A percentile compares a stretch with the other conserved stretches of the same genome.
phyloP scores from a whole-genome alignment of 2,329 filamentous ascomycete genomes.

The Dendrostoma leiphaemia region DNA sequence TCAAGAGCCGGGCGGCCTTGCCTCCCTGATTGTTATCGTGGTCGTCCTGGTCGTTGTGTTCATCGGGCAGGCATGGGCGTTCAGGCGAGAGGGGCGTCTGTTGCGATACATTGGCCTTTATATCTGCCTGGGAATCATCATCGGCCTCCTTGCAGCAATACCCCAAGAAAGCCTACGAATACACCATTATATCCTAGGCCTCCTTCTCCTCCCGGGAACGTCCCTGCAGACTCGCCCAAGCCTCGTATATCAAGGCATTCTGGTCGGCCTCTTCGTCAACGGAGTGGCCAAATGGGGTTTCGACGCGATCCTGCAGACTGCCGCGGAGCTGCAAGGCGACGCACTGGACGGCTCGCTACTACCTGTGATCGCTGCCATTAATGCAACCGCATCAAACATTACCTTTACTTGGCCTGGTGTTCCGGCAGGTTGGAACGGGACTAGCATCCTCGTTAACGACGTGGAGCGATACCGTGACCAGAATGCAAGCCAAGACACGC shows the following conservation, averaged over 20 bases:
- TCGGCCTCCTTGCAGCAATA: constrained; percentile 50
- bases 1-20: constrained; percentile 66
- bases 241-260: constrained; percentile 68
- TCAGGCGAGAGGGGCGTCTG: constrained; percentile 66
- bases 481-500: constrained; percentile 18
- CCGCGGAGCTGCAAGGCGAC: constrained; percentile 53
- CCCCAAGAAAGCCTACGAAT: constrained; percentile 67
- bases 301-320: constrained; percentile 68
- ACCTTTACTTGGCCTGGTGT: constrained; percentile 31
- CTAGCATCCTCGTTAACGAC: constrained; percentile 30
- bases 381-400: constrained; percentile 47
- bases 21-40: constrained; percentile 63
- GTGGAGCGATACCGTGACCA: constrained; percentile 27
- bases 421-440: constrained; percentile 23
- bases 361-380: constrained; percentile 36
- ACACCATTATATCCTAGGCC: constrained; percentile 73
- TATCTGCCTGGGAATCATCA: constrained; percentile 46
- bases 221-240: constrained; percentile 67
- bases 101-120: constrained; percentile 65
- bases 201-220: constrained; percentile 70
- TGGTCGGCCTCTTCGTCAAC: constrained; percentile 74
- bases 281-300: constrained; percentile 78
- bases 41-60: constrained; percentile 62
- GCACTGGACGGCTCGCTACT: constrained; percentile 43
- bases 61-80: constrained; percentile 64